Base-by-base conservation (phyloP, 495 filamentous ascomycete genomes). In the Lasiosphaeriaceae sp. region DNA sequence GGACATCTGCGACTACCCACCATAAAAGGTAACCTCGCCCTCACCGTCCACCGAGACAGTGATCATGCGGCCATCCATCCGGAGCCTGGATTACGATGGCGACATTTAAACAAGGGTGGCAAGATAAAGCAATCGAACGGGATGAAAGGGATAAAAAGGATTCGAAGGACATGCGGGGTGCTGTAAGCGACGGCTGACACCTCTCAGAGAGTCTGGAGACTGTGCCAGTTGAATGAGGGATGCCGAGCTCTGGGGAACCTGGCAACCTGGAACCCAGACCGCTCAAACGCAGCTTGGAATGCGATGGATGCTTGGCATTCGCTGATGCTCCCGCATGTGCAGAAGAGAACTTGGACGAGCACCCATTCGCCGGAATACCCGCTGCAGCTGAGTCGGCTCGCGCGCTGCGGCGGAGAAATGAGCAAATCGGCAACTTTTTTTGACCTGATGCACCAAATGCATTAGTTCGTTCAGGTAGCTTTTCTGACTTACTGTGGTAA, bases 1-100 rank as follows among this genome's bases (percentile, higher is more conserved):
- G 55, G 24, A 53, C 41, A 21, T 14, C 39, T 34, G n/a, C 49
- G 47, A 22, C 21, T 21, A 1, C 22, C 47, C 47, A 50, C 24
- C n/a, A 12, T 11, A 47, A 23, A 26, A 16, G 5, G 39, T 43
- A 44, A 24, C 59, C 50, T 47, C 50, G 46, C 34, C 22, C 52
- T 62, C 62, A 59, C 65, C 58, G 54, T 60, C 56, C 56, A 58
- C 59, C 61, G 54, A 53, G 47, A 29, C 26, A 17, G 4, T 47
- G 34, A 60, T 66, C 66, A 66, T 66, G 58, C 34, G 63, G 54
- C 37, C 62, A 59, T 49, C 56, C 34, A 26, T 16, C 37, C 22
- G 51, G 35, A 39, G 41, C 22, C 39, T 12, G 14, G 1, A 5
- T 43, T 43, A 12, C 37, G 24, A 66, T 63, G 53, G 53, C 56